Conservation (phyloP, 139 green algal genomes). For the Coelastrella sp. region DNA sequence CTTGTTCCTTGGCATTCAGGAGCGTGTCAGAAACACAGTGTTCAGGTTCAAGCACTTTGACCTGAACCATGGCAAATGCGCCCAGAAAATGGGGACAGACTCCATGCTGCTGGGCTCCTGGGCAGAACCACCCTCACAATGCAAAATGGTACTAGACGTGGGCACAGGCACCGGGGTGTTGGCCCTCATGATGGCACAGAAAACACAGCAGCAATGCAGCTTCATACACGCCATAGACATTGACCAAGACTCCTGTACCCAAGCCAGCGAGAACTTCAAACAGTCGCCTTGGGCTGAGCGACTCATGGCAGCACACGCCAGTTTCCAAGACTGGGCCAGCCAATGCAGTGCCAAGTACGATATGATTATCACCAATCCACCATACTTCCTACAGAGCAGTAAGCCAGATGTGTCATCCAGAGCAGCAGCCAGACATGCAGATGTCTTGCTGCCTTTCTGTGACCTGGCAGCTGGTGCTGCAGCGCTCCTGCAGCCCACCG, state of each 20-base stretch:
- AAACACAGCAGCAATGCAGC: constrained; percentile 2
- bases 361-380: constrained; percentile 68
- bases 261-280: constrained; percentile 52
- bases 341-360: constrained; percentile 47
- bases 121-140: constrained; percentile 22
- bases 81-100: constrained; percentile 61
- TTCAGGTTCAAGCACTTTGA: constrained; percentile 56
- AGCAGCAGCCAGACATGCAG: constrained; percentile 56
- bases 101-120: constrained; percentile 60
- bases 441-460: constrained; percentile 55
- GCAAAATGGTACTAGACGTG: background rate
- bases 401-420: constrained; percentile 43
- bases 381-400: constrained; percentile 60
- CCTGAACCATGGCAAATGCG: constrained; percentile 48
- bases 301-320: constrained; percentile 38
- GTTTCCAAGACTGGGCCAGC: constrained; percentile 54
- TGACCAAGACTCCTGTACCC: constrained; percentile 36
- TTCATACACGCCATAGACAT: constrained; percentile 59
- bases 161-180: constrained; percentile 65
- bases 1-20: background rate
- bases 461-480: constrained; percentile 50
- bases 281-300: constrained; percentile 49
- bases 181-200: constrained; percentile 64
- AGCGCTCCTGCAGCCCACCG: constrained; percentile 52
- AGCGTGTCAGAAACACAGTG: background rate